phyloP scores from a whole-genome alignment of 1,139 yeast species.

The Protomyces lactucae-debilis region DNA sequence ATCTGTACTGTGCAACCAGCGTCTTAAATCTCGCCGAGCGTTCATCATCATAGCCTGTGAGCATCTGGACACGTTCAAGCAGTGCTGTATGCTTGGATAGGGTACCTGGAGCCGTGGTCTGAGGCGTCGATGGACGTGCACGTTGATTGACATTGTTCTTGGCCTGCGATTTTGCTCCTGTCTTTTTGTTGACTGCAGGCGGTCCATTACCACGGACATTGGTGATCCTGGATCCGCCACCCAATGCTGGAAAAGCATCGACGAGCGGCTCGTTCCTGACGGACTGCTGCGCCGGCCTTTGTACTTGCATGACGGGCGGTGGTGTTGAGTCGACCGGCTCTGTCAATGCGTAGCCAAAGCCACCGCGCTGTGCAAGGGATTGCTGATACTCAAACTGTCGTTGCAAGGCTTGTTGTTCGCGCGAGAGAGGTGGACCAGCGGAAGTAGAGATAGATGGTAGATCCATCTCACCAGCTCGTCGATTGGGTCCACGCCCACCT shows the following conservation, averaged over 20 bases:
- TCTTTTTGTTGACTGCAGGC: neutral
- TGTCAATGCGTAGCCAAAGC: conserved; percentile 16
- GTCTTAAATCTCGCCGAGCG: conserved; percentile 20
- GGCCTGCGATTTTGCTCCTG: neutral
- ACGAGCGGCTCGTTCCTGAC: conserved; percentile 5
- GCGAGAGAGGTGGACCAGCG: conserved; percentile 13
- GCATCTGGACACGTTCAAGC: conserved; percentile 7
- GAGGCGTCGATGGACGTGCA: neutral
- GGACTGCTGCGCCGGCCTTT: conserved; percentile 6
- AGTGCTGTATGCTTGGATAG: conserved; percentile 17
- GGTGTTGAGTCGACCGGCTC: conserved; percentile 14
- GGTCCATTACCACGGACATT: neutral
- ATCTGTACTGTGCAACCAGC: conserved; percentile 19
- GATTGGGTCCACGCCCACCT: conserved; percentile 14
- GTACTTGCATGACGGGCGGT: conserved; percentile 18
- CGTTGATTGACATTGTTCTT: neutral
- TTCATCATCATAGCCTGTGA: conserved; percentile 14
- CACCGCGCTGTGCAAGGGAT: conserved; percentile 24
- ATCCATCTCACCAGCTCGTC: conserved; percentile 2
- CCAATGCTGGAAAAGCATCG: conserved; percentile 25
- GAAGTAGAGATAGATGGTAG: conserved; percentile 7
- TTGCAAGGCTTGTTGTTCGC: conserved; percentile 27
- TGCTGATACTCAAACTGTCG: conserved; percentile 26
- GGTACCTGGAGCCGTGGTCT: neutral
- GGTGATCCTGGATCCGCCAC: conserved; percentile 8